Evolutionary conservation across 1,284 basidiomycete species (phyloP).

Genomic region (Tilletiaria anomala): DNA sequence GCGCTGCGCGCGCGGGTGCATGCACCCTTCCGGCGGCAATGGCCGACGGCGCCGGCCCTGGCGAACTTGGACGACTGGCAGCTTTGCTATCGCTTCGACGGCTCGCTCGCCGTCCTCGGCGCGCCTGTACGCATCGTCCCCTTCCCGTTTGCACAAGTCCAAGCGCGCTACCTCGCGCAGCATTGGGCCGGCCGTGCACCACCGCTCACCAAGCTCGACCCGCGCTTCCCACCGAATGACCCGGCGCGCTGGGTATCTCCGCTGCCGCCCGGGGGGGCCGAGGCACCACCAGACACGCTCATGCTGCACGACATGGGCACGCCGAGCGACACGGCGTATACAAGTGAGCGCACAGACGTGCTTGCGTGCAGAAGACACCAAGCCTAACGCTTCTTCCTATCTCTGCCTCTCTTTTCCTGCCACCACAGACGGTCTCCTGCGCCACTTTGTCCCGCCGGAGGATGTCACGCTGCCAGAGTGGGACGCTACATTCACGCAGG

Average conservation of each 20-base stretch:
- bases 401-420: no score
- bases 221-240: background rate
- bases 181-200: constrained; percentile 2
- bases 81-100: constrained; percentile 23
- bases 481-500: no score
- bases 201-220: constrained; percentile 1
- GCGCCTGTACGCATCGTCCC: constrained; percentile 29
- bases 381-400: no score
- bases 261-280: background rate
- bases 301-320: background rate
- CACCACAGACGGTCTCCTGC: background rate
- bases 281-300: background rate
- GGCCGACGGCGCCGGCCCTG: constrained; percentile 7
- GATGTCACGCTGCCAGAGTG: background rate
- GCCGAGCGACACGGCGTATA: constrained; percentile 1
- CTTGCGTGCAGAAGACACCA: no score
- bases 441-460: background rate
- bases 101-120: constrained; percentile 19
- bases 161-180: constrained; percentile 13
- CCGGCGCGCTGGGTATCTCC: background rate
- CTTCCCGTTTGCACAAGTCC: constrained; percentile 28
- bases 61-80: constrained; percentile 32
- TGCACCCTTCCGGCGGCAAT: background rate
- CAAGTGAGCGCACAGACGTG: no score
- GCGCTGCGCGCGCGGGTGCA: no score